Percentiles rank a stretch among this genome's conserved stretches.
Evolutionary conservation across 2,329 filamentous ascomycete genomes (phyloP).

Genomic region (Alternaria brassicae): DNA sequence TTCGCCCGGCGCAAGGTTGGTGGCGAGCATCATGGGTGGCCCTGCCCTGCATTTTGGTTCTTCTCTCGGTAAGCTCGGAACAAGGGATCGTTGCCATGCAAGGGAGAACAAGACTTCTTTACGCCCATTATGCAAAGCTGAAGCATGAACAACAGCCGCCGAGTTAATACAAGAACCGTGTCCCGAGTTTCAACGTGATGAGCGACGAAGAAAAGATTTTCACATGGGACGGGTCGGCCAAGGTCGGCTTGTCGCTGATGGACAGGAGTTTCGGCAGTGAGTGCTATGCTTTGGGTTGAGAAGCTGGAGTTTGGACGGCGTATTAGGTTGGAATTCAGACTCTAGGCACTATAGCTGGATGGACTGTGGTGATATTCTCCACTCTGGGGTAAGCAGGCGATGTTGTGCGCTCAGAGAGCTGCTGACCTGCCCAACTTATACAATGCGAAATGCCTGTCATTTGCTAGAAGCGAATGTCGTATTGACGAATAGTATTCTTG

Average conservation of each 20-base stretch:
- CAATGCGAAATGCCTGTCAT: background rate
- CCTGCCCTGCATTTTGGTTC: background rate
- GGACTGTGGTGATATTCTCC: too few relatives aligned
- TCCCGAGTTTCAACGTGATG: too few relatives aligned
- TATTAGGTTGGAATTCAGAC: too few relatives aligned
- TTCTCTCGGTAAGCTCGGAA: background rate
- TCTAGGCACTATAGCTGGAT: too few relatives aligned
- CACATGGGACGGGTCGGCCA: too few relatives aligned
- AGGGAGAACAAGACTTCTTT: background rate
- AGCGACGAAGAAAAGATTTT: too few relatives aligned
- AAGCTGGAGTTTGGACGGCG: too few relatives aligned
- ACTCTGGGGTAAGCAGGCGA: too few relatives aligned
- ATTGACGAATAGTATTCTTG: background rate
- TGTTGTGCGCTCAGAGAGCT: background rate
- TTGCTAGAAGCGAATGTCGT: background rate
- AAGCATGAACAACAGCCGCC: background rate
- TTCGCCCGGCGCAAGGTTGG: background rate
- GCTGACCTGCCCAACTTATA: background rate
- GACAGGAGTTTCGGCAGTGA: too few relatives aligned
- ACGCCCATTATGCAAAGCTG: background rate
- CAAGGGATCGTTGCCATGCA: background rate
- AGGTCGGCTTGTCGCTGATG: too few relatives aligned
- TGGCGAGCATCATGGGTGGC: background rate
- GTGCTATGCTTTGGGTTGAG: too few relatives aligned
- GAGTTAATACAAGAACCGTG: too few relatives aligned